Conservation (phyloP, 257 asterid genomes). For the Gentiana dahurica region DNA sequence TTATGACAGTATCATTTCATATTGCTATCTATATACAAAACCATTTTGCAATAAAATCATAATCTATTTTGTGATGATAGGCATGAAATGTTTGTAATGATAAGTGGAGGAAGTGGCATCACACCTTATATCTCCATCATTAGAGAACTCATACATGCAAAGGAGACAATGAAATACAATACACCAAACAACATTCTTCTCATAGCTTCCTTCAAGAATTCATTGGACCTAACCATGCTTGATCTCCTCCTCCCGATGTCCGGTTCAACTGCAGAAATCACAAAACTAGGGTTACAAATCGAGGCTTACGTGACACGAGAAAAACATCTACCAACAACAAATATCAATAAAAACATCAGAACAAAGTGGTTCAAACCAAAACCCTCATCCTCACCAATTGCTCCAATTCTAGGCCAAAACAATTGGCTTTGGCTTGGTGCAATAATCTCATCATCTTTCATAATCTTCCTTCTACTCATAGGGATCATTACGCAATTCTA, state of each 20-base stretch:
- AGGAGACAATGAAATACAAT: slow-evolving; percentile 25
- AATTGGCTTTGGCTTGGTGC: slow-evolving; percentile 67
- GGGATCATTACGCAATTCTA: slow-evolving; percentile 35
- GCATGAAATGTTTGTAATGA: slow-evolving; percentile 60
- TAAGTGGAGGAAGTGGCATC: slow-evolving; percentile 89
- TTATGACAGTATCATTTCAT: too few relatives aligned
- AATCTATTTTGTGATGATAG: slow-evolving; percentile 15
- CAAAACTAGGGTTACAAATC: slow-evolving; percentile 31
- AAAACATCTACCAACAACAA: slow-evolving; percentile 13
- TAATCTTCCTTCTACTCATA: slow-evolving; percentile 40
- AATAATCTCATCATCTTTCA: slow-evolving; percentile 47
- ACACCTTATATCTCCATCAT: slow-evolving; percentile 79
- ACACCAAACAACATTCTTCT: slow-evolving; percentile 50
- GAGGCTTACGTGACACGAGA: slow-evolving; percentile 72
- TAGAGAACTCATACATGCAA: slow-evolving; percentile 45
- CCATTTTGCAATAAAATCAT: neutral
- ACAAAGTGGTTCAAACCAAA: slow-evolving; percentile 49
- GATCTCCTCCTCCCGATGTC: slow-evolving; percentile 57
- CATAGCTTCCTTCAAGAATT: slow-evolving; percentile 52
- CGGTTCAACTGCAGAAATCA: slow-evolving; percentile 26
- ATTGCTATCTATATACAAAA: neutral
- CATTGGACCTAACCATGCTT: slow-evolving; percentile 49
- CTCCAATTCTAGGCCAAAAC: slow-evolving; percentile 46
- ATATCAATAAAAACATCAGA: slow-evolving; percentile 20
- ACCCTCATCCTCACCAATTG: slow-evolving; percentile 38